Base-by-base conservation (phyloP, 305 asterid species). In the Solanum hybrid region DNA sequence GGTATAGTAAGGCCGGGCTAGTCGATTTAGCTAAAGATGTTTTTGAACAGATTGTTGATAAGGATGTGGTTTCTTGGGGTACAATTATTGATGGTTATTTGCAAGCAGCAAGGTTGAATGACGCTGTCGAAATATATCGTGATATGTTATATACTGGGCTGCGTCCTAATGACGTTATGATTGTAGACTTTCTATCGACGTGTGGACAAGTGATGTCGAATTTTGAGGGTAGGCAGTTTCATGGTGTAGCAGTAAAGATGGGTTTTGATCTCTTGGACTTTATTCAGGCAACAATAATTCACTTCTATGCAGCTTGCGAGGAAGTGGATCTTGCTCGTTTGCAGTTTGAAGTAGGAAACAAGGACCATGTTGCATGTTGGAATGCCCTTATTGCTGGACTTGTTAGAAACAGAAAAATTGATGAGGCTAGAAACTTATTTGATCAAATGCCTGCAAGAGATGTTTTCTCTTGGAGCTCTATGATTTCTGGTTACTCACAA, bases 21-120 rank as follows among this genome's bases (percentile, higher is more conserved):
- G 89, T 95, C 32, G 94, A 95, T 87, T 89, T 72, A 40, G 96
- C 92, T 17, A 92, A 92, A 90, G 93, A 94, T 35, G 29, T 96
- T 79, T 97, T 97, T 89, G 95, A 94, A 80, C 91, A 27, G 76
- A 94, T 96, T 79, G 94, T 92, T 5, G 93, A 35, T 51, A 96
- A 92, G 89, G 98, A 97, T 90, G 97, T 96, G 76, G 95, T 96
- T 89, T 95, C 99, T 82, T 97, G 99, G 99, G 99, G 99, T 60
- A 96, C 99, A 0, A 91, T 97, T 75, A 91, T 97, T 73, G 97
- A 94, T 91, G 95, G 98, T 88, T 96, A 93, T 85, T 89, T 96
- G 85, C 97, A 94, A 90, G 91, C 38, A 6, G 95, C 96, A 86
- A 93, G 94, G 90, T 85, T 94, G 93, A 87, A 46, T 31, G 98